These are phyloP conservation scores for Gliomastix tumulicola DNA, from an alignment of 2,329 filamentous ascomycete species.

Conservation along the genomic window DNA sequence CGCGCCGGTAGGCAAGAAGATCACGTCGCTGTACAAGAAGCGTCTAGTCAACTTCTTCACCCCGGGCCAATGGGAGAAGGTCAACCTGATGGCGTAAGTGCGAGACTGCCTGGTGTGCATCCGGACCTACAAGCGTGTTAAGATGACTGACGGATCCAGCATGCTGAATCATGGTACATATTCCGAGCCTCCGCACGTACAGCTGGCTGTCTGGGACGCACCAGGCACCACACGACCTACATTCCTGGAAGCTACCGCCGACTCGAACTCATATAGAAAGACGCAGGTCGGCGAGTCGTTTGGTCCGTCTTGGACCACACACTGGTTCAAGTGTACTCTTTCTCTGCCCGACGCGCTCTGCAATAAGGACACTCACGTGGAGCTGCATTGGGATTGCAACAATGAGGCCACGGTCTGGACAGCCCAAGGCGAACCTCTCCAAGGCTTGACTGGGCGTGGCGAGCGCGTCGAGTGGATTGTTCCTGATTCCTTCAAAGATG, in stretches of 20 bases:
- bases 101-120: neutral
- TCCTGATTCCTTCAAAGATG: constrained; percentile 73
- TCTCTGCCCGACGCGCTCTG: constrained; percentile 67
- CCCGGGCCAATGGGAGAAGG: constrained; percentile 67
- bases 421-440: constrained; percentile 79
- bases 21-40: too few relatives aligned
- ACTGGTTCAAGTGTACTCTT: constrained; percentile 88
- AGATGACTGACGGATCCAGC: too few relatives aligned
- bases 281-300: constrained; percentile 76
- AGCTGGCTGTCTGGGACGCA: constrained; percentile 80
- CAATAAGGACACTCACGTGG: constrained; percentile 72
- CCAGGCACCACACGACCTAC: constrained; percentile 72
- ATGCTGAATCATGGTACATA: constrained; percentile 29
- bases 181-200: constrained; percentile 68
- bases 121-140: too few relatives aligned
- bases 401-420: constrained; percentile 95
- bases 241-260: constrained; percentile 67
- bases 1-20: too few relatives aligned
- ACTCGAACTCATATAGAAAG: constrained; percentile 63
- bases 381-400: constrained; percentile 92
- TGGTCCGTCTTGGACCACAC: constrained; percentile 93
- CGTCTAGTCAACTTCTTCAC: constrained; percentile 77
- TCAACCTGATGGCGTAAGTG: constrained; percentile 65
- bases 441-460: constrained; percentile 84
- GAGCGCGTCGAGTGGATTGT: constrained; percentile 91